Conservation (phyloP, 2,329 filamentous ascomycete genomes). For the Sordariomycetes sp. region DNA sequence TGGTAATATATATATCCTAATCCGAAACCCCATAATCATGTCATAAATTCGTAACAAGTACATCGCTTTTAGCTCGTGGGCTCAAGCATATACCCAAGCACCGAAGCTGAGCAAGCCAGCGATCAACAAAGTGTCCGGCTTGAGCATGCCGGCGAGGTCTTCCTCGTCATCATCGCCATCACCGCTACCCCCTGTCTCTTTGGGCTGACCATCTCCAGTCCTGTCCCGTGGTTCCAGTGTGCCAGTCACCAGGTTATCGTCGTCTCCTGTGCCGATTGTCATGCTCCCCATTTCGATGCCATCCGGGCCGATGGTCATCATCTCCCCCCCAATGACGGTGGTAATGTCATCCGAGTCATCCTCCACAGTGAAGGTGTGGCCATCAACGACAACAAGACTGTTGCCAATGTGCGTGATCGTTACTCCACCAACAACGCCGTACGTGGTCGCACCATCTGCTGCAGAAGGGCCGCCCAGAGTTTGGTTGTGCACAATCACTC, state of each 20-base stretch:
- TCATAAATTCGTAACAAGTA: too few relatives aligned
- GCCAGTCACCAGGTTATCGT: too few relatives aligned
- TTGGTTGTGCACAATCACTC: slow-evolving; percentile 27
- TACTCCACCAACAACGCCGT: slow-evolving; percentile 41
- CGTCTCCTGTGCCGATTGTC: slow-evolving; percentile 11
- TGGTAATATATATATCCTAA: too few relatives aligned
- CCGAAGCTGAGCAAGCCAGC: too few relatives aligned
- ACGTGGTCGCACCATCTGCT: slow-evolving; percentile 23
- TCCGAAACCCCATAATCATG: too few relatives aligned
- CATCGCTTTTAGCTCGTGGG: too few relatives aligned
- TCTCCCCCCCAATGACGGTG: slow-evolving; percentile 38
- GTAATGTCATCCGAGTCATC: slow-evolving; percentile 31
- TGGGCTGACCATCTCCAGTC: slow-evolving; percentile 7
- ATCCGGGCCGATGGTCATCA: slow-evolving; percentile 37
- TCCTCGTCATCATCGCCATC: slow-evolving; percentile 9
- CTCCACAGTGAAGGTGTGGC: slow-evolving; percentile 41
- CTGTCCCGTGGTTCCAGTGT: too few relatives aligned
- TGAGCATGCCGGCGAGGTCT: slow-evolving; percentile 10
- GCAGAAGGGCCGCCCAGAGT: slow-evolving; percentile 33
- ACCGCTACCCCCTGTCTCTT: slow-evolving; percentile 13
- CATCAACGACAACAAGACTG: slow-evolving; percentile 35
- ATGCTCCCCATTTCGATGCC: slow-evolving; percentile 27
- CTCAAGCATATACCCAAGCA: too few relatives aligned
- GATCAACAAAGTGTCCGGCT: too few relatives aligned
- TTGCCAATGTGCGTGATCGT: slow-evolving; percentile 39